These are phyloP conservation scores for Fusarium acutatum DNA, from an alignment of 2,329 filamentous ascomycete species.

Conservation along the genomic window DNA sequence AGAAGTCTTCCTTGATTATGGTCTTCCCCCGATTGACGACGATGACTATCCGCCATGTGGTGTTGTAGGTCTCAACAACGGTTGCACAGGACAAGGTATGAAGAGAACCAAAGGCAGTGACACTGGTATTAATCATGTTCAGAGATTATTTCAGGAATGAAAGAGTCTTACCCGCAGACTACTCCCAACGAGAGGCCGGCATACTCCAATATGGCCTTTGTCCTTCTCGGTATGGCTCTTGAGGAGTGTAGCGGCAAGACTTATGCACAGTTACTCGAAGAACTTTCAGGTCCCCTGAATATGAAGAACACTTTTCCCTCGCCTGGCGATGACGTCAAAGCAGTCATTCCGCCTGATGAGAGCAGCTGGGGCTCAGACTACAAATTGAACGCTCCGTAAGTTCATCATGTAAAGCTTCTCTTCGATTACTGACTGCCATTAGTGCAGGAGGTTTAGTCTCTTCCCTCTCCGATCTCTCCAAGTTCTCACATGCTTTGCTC, in stretches of 20 bases:
- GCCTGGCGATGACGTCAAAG: conserved; percentile 43
- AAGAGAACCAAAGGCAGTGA: no score
- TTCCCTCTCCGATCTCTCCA: conserved; percentile 45
- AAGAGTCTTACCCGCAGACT: conserved; percentile 41
- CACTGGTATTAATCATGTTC: no score
- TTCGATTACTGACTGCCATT: background rate
- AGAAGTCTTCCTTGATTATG: conserved; percentile 45
- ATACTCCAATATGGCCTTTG: conserved; percentile 54
- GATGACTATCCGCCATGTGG: conserved; percentile 49
- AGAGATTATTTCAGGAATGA: conserved; percentile 45
- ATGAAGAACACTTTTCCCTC: conserved; percentile 37
- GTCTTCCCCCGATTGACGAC: conserved; percentile 48
- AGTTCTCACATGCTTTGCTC: conserved; percentile 43
- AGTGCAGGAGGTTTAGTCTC: conserved; percentile 49
- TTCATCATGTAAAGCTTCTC: background rate
- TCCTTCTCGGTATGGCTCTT: conserved; percentile 48
- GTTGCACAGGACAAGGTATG: conserved; percentile 47
- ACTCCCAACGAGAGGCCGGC: conserved; percentile 46
- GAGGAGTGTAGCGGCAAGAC: conserved; percentile 42
- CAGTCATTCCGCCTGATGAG: conserved; percentile 46
- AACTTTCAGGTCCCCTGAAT: conserved; percentile 28
- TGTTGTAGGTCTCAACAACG: conserved; percentile 46
- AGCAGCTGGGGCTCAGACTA: conserved; percentile 48
- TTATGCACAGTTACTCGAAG: conserved; percentile 40
- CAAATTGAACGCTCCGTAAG: conserved; percentile 46